Base-by-base conservation (phyloP, 352 stramenopile species). In the Pythium rishiriense region DNA sequence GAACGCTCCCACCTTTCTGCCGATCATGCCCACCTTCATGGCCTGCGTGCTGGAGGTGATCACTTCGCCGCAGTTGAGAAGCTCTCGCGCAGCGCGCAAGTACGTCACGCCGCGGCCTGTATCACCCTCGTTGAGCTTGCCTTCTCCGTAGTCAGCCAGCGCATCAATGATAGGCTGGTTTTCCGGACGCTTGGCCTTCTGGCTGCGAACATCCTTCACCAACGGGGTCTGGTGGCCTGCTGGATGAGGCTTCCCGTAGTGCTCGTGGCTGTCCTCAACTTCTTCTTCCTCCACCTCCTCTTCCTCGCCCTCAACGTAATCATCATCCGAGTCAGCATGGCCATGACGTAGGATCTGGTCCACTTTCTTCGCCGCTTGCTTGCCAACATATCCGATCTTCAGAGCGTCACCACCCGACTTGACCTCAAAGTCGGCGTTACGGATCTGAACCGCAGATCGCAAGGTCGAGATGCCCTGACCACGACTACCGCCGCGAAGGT, bases 391-490 rank as follows among this genome's bases (percentile, higher is more conserved):
- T 12, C 58, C 69, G 24, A 93, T 81, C 52, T 81, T 72, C 33
- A 74, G 64, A 0, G 85, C 85, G 50, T 91, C 78, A 12, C 60
- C 57, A 1, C 75, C 74, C 19, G 74, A 82, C 61, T 70, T 85
- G 45, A 93, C 76, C 26, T 77, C 55, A 9, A 66, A 61, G 17
- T 91, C 69, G 1, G 80, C 73, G 54, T 87, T 60, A 4, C 85
- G 78, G 49, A 93, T 93, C 29, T 65, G 46, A 66, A 74, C 62
- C 1, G 85, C 82, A 9, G 82, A 80, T n/a, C 82, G 81, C 60
- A 93, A 67, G 22, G 91, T 83, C 45, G 85, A 91, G 25, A 93
- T 91, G 1, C 85, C 82, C 50, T 86, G 88, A 28, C 85, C 85
- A 60, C 85, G 73, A 14, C 79, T 68, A 0, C 85, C 85, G 2